phyloP scores from a whole-genome alignment of 306 rosid genomes.

The Fragaria nilgerrensis region DNA sequence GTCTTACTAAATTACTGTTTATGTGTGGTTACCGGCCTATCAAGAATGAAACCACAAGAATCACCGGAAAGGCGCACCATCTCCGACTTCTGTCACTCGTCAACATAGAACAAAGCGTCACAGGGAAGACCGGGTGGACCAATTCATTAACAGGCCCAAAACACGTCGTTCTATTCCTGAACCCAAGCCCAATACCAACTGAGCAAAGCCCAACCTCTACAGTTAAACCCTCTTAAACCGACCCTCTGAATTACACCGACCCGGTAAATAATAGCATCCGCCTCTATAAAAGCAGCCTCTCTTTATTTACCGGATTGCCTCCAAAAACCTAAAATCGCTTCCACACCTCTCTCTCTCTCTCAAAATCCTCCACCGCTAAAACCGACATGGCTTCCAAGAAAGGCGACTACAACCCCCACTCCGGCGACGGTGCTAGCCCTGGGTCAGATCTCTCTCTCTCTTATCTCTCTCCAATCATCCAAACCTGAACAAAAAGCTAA shows the following conservation, averaged over 20 bases:
- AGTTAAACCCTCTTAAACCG: background rate
- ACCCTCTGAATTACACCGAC: background rate
- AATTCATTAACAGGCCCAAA: no score
- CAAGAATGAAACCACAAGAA: no score
- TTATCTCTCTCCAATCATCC: background rate
- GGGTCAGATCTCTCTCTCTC: conserved; percentile 47
- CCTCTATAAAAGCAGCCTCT: background rate
- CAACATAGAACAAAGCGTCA: no score
- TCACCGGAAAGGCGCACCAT: no score
- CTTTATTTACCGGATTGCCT: background rate
- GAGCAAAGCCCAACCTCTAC: background rate
- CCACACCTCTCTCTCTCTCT: background rate
- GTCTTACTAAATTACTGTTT: no score
- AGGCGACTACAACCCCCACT: conserved; percentile 49
- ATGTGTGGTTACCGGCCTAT: no score
- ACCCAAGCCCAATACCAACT: no score
- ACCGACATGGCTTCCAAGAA: conserved; percentile 56
- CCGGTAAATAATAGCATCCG: background rate
- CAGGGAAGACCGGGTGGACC: no score
- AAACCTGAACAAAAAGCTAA: background rate
- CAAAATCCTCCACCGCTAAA: no score
- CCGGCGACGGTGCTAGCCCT: conserved; percentile 80
- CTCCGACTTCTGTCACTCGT: no score
- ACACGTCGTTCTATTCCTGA: no score
- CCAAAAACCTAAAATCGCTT: background rate